Conservation (phyloP, 192 early-diverging fungal genomes). For the Coemansia sp. region DNA sequence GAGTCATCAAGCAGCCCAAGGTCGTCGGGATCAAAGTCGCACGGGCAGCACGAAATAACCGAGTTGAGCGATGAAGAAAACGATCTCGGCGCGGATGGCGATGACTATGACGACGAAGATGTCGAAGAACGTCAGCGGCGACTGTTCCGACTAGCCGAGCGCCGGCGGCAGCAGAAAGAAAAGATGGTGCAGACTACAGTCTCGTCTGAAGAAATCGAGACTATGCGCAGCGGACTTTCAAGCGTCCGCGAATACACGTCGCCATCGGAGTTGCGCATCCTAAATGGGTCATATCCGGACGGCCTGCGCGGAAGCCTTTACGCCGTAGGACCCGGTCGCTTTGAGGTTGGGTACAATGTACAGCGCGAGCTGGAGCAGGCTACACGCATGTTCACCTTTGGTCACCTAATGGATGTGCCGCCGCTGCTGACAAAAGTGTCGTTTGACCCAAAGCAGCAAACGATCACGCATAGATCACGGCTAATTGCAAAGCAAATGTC, state of each 20-base stretch:
- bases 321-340: conserved; percentile 63
- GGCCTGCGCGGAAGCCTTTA: conserved; percentile 66
- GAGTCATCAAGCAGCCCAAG: conserved; percentile 14
- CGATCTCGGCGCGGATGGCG: conserved; percentile 5
- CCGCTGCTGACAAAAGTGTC: conserved; percentile 69
- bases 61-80: conserved; percentile 16
- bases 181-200: conserved; percentile 24
- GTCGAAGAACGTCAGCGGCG: conserved; percentile 34
- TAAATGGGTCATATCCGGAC: conserved; percentile 59
- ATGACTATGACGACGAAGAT: conserved; percentile 18
- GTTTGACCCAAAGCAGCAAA: conserved; percentile 57
- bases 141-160: conserved; percentile 34
- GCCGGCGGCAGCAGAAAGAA: conserved; percentile 35
- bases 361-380: conserved; percentile 63
- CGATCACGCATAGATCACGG: conserved; percentile 59
- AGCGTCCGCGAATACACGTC: conserved; percentile 53
- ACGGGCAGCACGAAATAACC: conserved; percentile 12
- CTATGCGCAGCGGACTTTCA: conserved; percentile 52
- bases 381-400: conserved; percentile 64
- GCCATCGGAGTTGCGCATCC: conserved; percentile 50
- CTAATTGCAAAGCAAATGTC: conserved; percentile 62
- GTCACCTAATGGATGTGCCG: conserved; percentile 71
- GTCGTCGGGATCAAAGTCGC: conserved; percentile 7
- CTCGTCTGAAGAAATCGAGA: conserved; percentile 38
- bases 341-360: conserved; percentile 64